These are phyloP conservation scores for Ocimum tenuiflorum DNA, from an alignment of 257 asterid genomes.

Conservation along the genomic window DNA sequence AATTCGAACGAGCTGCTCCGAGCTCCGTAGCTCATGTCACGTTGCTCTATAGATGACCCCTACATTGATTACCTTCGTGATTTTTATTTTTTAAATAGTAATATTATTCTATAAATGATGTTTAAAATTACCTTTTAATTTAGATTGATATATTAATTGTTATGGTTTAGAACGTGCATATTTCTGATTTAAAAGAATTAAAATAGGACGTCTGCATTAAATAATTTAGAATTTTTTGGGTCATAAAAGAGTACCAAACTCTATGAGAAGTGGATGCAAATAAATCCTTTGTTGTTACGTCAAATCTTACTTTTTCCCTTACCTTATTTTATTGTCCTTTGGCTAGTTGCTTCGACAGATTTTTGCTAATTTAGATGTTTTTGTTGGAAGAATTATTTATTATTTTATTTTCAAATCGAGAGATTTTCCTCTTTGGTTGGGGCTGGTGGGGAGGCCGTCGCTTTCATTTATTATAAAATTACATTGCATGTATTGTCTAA, in stretches of 20 bases:
- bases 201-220: too few species aligned
- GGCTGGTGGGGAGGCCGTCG: not conserved
- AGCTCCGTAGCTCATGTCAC: too few species aligned
- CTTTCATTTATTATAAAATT: not conserved
- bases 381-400: conserved; percentile 5
- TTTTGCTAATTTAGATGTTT: not conserved
- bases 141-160: too few species aligned
- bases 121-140: too few species aligned
- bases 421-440: not conserved
- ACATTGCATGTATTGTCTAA: too few species aligned
- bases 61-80: too few species aligned
- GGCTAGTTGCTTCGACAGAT: conserved; percentile 9
- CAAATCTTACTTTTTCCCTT: conserved; percentile 3
- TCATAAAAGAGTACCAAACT: not conserved
- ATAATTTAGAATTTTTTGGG: not conserved
- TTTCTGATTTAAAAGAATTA: too few species aligned
- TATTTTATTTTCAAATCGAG: not conserved
- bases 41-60: too few species aligned
- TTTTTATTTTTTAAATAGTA: too few species aligned
- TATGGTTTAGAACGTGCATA: too few species aligned
- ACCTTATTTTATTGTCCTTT: conserved; percentile 22
- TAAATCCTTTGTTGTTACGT: not conserved
- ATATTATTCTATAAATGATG: too few species aligned
- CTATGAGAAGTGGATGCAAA: not conserved
- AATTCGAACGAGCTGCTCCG: too few species aligned